These are phyloP conservation scores for Brettanomyces bruxellensis DNA, from an alignment of 805 yeast genomes.

Conservation along the genomic window DNA sequence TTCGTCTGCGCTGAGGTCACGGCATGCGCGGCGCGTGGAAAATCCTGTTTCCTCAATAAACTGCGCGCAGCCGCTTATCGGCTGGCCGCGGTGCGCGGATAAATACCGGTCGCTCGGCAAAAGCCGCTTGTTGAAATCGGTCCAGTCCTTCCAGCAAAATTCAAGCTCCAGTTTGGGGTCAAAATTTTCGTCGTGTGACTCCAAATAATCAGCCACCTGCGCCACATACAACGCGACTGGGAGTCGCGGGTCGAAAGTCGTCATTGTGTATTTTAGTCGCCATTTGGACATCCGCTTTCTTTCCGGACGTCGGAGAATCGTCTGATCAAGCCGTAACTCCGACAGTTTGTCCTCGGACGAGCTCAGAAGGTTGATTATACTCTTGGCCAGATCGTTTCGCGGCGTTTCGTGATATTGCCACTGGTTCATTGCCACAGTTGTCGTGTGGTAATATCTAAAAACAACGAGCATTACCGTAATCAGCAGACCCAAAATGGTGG, in stretches of 20 bases:
- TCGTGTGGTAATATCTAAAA: not conserved
- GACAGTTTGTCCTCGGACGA: not conserved
- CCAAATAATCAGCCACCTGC: slow-evolving; percentile 6
- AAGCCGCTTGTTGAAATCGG: slow-evolving; percentile 16
- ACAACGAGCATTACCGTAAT: not conserved
- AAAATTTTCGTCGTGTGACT: not conserved
- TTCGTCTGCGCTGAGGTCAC: slow-evolving; percentile 7
- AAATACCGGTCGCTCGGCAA: slow-evolving; percentile 14
- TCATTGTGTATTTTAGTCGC: not conserved
- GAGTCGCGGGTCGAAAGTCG: slow-evolving; percentile 12
- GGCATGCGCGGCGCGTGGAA: slow-evolving; percentile 1
- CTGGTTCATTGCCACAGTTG: not conserved
- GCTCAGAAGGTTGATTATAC: not conserved
- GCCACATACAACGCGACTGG: slow-evolving; percentile 8
- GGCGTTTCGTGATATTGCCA: slow-evolving; percentile 1
- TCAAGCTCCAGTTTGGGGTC: slow-evolving; percentile 13
- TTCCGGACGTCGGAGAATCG: not conserved
- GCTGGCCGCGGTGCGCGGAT: slow-evolving; percentile 2
- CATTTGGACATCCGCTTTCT: not conserved
- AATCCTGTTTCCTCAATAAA: slow-evolving; percentile 14
- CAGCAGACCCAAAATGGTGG: not conserved
- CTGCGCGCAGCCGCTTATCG: slow-evolving; percentile 10
- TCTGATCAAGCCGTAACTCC: not conserved
- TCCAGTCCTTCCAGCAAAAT: slow-evolving; percentile 25
- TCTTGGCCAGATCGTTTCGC: not conserved